Conservation (phyloP, 1,139 yeast species). For the Saccharomycopsis hybrid region DNA sequence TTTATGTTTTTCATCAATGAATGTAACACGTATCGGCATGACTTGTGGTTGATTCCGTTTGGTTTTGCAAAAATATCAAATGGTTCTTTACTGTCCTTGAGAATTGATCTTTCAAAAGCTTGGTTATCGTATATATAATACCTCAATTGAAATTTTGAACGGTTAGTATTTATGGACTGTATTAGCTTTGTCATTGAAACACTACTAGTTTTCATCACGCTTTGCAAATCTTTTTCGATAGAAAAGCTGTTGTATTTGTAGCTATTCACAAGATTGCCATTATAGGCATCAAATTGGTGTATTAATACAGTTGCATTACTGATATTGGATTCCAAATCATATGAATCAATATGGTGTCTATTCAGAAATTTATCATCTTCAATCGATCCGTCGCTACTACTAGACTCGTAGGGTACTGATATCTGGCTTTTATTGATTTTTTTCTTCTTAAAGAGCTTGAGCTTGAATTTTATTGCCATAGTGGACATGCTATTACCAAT, state of each 20-base stretch:
- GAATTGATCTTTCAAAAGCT: slow-evolving; percentile 6
- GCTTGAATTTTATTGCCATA: too few species aligned
- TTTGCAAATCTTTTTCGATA: slow-evolving; percentile 4
- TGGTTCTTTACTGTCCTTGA: neutral
- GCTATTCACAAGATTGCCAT: too few species aligned
- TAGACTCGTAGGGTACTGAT: too few species aligned
- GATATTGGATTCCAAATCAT: too few species aligned
- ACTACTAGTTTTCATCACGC: neutral
- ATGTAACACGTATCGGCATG: slow-evolving; percentile 11
- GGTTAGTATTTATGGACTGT: slow-evolving; percentile 30
- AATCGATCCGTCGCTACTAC: too few species aligned
- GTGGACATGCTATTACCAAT: too few species aligned
- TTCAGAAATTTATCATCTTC: too few species aligned
- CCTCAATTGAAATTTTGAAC: slow-evolving; percentile 24
- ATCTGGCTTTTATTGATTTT: too few species aligned
- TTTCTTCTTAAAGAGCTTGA: too few species aligned
- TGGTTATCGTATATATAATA: slow-evolving; percentile 12
- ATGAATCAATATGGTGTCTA: too few species aligned
- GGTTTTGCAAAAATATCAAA: slow-evolving; percentile 7
- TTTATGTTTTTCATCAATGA: slow-evolving; percentile 4
- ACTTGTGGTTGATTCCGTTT: slow-evolving; percentile 5
- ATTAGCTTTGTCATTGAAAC: slow-evolving; percentile 28
- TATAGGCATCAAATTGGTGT: too few species aligned
- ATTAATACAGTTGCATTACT: too few species aligned
- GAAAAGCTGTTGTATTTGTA: slow-evolving; percentile 7